These are phyloP conservation scores for Aquilaria agallochum DNA, from an alignment of 441 rosid species.

Conservation along the genomic window DNA sequence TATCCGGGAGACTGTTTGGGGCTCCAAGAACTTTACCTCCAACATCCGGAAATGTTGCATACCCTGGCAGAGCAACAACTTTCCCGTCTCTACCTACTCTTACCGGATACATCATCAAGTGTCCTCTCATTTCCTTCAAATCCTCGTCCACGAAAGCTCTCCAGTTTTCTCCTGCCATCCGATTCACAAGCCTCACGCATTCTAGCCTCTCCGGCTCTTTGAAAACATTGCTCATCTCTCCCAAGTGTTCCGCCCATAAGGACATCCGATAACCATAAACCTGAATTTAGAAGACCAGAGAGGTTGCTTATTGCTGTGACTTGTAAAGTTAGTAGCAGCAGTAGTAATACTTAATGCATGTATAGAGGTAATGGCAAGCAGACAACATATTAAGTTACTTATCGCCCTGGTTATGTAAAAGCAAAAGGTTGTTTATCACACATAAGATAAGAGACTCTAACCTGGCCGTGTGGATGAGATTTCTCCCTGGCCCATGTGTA, in stretches of 20 bases:
- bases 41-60: slow-evolving; percentile 55
- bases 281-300: slow-evolving; percentile 15
- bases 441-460: slow-evolving; percentile 12
- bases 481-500: slow-evolving; percentile 53
- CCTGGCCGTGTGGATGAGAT: slow-evolving; percentile 59
- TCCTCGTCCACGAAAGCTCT: slow-evolving; percentile 30
- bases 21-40: slow-evolving; percentile 67
- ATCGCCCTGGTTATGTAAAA: no score
- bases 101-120: slow-evolving; percentile 55
- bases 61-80: slow-evolving; percentile 29
- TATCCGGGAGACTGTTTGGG: slow-evolving; percentile 53
- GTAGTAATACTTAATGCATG: no score
- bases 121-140: slow-evolving; percentile 51
- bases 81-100: slow-evolving; percentile 33
- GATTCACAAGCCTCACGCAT: slow-evolving; percentile 39
- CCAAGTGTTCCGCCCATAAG: slow-evolving; percentile 61
- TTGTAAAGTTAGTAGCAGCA: not conserved
- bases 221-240: slow-evolving; percentile 30
- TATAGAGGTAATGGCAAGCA: no score
- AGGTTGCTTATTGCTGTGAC: not conserved
- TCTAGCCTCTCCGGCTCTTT: slow-evolving; percentile 28
- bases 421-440: no score
- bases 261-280: slow-evolving; percentile 59
- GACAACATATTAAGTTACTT: no score
- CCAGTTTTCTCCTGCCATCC: slow-evolving; percentile 42